Evolutionary conservation across 2,329 filamentous ascomycete genomes (phyloP).

Genomic region (Fusarium sp.): DNA sequence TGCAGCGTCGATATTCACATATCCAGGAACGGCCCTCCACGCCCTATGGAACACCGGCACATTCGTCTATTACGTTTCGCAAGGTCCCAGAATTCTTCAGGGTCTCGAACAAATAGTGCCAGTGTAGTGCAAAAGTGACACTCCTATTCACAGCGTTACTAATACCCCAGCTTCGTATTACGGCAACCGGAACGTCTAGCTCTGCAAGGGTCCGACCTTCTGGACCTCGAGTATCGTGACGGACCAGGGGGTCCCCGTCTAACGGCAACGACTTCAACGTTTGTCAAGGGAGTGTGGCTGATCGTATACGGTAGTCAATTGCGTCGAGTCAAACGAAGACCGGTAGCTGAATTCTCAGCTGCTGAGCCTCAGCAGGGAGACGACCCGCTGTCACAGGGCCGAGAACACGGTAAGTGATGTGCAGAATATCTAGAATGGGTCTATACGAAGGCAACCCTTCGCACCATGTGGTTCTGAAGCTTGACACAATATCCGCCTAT

Average conservation of each 20-base stretch:
- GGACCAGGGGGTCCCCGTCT: conserved; percentile 41
- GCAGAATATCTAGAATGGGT: conserved; percentile 49
- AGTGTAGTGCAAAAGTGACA: conserved; percentile 50
- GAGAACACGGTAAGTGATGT: conserved; percentile 47
- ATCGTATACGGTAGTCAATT: conserved; percentile 44
- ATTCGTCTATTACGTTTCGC: conserved; percentile 21
- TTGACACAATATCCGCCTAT: conserved; percentile 50
- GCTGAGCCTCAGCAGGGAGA: conserved; percentile 45
- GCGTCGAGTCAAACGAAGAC: conserved; percentile 53
- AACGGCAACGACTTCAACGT: conserved; percentile 47
- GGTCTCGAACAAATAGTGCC: conserved; percentile 51
- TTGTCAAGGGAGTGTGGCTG: conserved; percentile 39
- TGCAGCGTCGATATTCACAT: conserved; percentile 51
- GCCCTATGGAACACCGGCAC: conserved; percentile 56
- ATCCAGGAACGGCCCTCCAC: conserved; percentile 54
- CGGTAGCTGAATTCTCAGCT: conserved; percentile 50
- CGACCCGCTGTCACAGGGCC: conserved; percentile 42
- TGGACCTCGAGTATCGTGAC: conserved; percentile 49
- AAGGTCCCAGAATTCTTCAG: conserved; percentile 40
- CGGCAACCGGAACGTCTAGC: conserved; percentile 35
- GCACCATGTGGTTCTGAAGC: conserved; percentile 36
- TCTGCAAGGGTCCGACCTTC: conserved; percentile 47
- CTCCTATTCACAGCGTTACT: conserved; percentile 52
- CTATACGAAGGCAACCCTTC: conserved; percentile 31
- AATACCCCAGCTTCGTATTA: conserved; percentile 49